Percentiles rank a stretch among this genome's conserved stretches.
Conservation (phyloP, 2,329 filamentous ascomycete genomes). For the Aspergillus pseudoglaucus region DNA sequence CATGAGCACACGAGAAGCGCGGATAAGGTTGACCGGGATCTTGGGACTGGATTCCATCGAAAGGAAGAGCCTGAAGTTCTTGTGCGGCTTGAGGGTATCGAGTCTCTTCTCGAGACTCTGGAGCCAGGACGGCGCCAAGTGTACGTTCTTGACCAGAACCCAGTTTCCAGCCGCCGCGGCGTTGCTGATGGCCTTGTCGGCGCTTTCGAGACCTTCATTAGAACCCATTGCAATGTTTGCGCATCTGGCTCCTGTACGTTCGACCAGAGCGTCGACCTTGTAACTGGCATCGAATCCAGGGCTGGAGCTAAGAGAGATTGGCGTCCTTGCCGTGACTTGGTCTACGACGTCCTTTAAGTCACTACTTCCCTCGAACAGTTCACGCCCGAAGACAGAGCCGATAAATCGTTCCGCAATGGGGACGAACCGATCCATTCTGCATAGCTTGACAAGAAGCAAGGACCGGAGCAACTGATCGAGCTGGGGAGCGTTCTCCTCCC, state of each 20-base stretch:
- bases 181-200: slow-evolving; percentile 90
- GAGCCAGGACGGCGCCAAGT: slow-evolving; percentile 90
- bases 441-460: slow-evolving; percentile 87
- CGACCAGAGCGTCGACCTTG: slow-evolving; percentile 94
- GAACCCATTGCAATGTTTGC: slow-evolving; percentile 99
- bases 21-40: slow-evolving; percentile 92
- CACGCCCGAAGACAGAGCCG: slow-evolving; percentile 71
- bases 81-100: slow-evolving; percentile 87
- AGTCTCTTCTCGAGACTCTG: slow-evolving; percentile 96
- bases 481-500: slow-evolving; percentile 57
- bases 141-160: slow-evolving; percentile 99
- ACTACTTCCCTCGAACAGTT: slow-evolving; percentile 74
- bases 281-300: slow-evolving; percentile 97
- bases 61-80: slow-evolving; percentile 88
- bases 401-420: slow-evolving; percentile 91
- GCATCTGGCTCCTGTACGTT: slow-evolving; percentile 72
- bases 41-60: slow-evolving; percentile 97
- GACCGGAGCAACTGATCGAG: slow-evolving; percentile 73
- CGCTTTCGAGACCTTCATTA: slow-evolving; percentile 83
- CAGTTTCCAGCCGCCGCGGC: slow-evolving; percentile 87
- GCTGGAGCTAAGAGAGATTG: slow-evolving; percentile 86
- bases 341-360: slow-evolving; percentile 80
- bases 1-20: slow-evolving; percentile 89
- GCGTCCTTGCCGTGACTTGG: slow-evolving; percentile 75
- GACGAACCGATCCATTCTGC: slow-evolving; percentile 91